These are phyloP conservation scores for Fusarium continuum DNA, from an alignment of 2,329 filamentous ascomycete genomes.

Conservation along the genomic window DNA sequence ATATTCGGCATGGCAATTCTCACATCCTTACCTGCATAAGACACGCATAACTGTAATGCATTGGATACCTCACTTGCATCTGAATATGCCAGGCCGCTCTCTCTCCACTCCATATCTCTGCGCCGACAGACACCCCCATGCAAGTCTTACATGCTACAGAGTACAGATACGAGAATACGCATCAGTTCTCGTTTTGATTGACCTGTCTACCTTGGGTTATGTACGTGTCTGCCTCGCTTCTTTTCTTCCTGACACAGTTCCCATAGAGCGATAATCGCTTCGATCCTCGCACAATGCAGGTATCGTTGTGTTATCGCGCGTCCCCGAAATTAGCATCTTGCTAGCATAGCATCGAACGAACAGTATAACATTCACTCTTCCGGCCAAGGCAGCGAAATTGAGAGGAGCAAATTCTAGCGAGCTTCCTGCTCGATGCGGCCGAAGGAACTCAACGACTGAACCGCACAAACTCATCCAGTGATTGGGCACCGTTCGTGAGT, in stretches of 20 bases:
- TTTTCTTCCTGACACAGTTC: slow-evolving; percentile 31
- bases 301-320: not conserved
- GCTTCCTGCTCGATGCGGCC: slow-evolving; percentile 10
- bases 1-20: not conserved
- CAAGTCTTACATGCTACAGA: not conserved
- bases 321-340: slow-evolving; percentile 8
- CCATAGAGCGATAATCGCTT: slow-evolving; percentile 19
- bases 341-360: not conserved
- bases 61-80: slow-evolving; percentile 7
- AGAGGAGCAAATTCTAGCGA: slow-evolving; percentile 2
- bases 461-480: not conserved
- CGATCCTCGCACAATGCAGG: slow-evolving; percentile 7
- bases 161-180: slow-evolving; percentile 6
- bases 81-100: not conserved
- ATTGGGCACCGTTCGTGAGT: slow-evolving; percentile 29
- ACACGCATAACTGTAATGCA: slow-evolving; percentile 18
- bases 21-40: slow-evolving; percentile 4
- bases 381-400: slow-evolving; percentile 4
- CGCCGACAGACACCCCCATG: not conserved
- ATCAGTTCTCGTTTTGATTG: slow-evolving; percentile 6
- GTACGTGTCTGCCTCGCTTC: slow-evolving; percentile 8
- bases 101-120: not conserved
- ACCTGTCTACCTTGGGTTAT: slow-evolving; percentile 1
- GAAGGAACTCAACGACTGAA: slow-evolving; percentile 3
- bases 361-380: not conserved